Evolutionary conservation across 2,329 filamentous ascomycete species (phyloP).

Genomic region (Sclerotinia nivalis): DNA sequence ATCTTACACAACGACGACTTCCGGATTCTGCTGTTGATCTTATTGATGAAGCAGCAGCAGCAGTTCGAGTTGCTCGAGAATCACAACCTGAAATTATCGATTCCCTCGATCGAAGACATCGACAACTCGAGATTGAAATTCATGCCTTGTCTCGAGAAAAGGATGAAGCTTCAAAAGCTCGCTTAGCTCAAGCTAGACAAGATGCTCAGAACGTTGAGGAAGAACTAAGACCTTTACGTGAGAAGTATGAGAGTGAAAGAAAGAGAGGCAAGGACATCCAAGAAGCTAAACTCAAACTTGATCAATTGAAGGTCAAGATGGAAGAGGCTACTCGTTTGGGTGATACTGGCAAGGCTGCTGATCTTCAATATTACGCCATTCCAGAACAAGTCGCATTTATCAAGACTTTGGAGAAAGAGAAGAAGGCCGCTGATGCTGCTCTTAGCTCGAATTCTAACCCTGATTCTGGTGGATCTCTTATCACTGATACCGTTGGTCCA

Average conservation of each 20-base stretch:
- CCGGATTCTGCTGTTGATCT: slow-evolving; percentile 97
- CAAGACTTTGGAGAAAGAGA: slow-evolving; percentile 76
- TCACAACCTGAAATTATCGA: slow-evolving; percentile 96
- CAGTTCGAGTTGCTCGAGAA: slow-evolving; percentile 92
- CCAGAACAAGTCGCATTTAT: slow-evolving; percentile 86
- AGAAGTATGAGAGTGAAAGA: slow-evolving; percentile 95
- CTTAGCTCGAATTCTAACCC: slow-evolving; percentile 54
- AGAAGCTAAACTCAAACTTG: slow-evolving; percentile 91
- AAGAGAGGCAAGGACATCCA: slow-evolving; percentile 88
- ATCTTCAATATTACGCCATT: slow-evolving; percentile 96
- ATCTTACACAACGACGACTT: slow-evolving; percentile 85
- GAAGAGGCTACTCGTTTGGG: slow-evolving; percentile 89
- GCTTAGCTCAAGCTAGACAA: slow-evolving; percentile 78
- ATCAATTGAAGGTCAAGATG: slow-evolving; percentile 84
- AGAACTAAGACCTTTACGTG: slow-evolving; percentile 84
- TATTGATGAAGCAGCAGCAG: slow-evolving; percentile 93
- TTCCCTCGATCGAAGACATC: slow-evolving; percentile 84
- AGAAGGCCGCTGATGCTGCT: slow-evolving; percentile 73
- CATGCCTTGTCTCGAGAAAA: slow-evolving; percentile 92
- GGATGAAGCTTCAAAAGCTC: slow-evolving; percentile 85
- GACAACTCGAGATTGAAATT: slow-evolving; percentile 95
- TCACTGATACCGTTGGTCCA: slow-evolving; percentile 91
- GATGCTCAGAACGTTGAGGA: slow-evolving; percentile 95
- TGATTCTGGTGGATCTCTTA: slow-evolving; percentile 68
- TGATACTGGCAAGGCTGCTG: slow-evolving; percentile 83